These are phyloP conservation scores for Cryptococcus maquisensis DNA, from an alignment of 1,284 basidiomycete species.

Conservation along the genomic window DNA sequence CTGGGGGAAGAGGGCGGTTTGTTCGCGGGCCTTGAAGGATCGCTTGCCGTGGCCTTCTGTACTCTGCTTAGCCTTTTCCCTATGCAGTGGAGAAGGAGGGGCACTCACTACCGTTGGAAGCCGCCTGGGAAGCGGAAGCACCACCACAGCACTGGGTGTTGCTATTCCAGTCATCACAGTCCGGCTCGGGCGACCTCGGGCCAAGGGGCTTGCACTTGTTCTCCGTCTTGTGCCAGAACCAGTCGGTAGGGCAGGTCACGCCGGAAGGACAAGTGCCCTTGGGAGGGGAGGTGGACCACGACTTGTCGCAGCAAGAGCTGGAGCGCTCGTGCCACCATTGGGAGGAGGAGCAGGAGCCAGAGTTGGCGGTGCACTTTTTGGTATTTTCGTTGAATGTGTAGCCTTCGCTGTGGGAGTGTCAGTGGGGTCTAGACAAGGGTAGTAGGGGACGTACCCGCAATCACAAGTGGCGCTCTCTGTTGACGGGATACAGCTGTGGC, in stretches of 20 bases:
- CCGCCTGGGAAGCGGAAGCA: conserved; percentile 13
- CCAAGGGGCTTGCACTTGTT: conserved; percentile 29
- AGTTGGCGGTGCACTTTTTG: conserved; percentile 28
- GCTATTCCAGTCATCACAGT: conserved; percentile 36
- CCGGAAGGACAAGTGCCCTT: conserved; percentile 31
- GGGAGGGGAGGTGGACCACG: conserved; percentile 20
- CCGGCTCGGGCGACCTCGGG: conserved; percentile 35
- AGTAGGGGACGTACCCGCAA: conserved; percentile 30
- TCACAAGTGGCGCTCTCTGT: conserved; percentile 30
- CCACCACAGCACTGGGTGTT: conserved; percentile 31
- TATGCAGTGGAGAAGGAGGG: background rate
- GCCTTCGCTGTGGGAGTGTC: conserved; percentile 11
- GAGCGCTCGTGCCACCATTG: conserved; percentile 36
- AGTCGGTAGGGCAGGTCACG: conserved; percentile 38
- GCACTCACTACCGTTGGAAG: background rate
- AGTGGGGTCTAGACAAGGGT: background rate
- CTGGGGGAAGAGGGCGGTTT: conserved; percentile 22
- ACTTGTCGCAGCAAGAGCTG: conserved; percentile 29
- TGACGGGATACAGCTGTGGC: conserved; percentile 25
- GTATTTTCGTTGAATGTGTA: conserved; percentile 30
- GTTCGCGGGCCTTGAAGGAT: conserved; percentile 17
- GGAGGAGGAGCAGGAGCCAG: conserved; percentile 15
- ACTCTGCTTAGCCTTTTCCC: too few relatives aligned
- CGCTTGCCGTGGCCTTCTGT: conserved; percentile 14
- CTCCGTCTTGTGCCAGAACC: conserved; percentile 42